Evolutionary conservation across 345 rosid species (phyloP), one percentile per base, ranked within the genome.

Genomic region (Eucalyptus microcorys): DNA sequence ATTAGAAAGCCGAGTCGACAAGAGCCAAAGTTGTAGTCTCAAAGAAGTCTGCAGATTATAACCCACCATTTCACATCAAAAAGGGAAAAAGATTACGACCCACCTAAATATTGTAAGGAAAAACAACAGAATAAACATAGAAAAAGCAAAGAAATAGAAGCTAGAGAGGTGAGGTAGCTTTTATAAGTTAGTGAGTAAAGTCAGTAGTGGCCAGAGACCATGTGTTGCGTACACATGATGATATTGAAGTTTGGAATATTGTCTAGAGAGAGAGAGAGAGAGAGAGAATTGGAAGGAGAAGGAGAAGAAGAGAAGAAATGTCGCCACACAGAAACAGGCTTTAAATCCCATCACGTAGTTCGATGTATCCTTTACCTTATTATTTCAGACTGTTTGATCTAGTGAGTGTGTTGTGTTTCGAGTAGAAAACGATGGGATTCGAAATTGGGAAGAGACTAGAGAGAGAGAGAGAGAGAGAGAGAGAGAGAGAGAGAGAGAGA

Each of bases 401-500:
- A 76, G 84, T 21, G 84, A 76, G 84, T 40, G 84, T 76, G 84
- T 76, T 76, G 83, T 21, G 83, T 40, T 40, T 76, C 47, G 89
- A 83, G 86, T 91, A 53, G 92, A 91, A 92, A 92, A 90, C 90
- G 94, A 91, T 88, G 92, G 91, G 94, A 92, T 93, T 92, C 95
- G 64, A 86, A 50, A 86, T 86, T 55, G 47, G 84, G 47, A 21
- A 40, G 84, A 76, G 47, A 76, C 81, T 27, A 59, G n/a, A 59
- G 32, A 59, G 40, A 66, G 79, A 66, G 79, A 66, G 76, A 66
- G 76, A 64, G 34, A 64, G 71, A 66, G 76, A 66, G 79, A 66
- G 79, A 55, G 61, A 55, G 55, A 50, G 26, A 42, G n/a, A 22
- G 34, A 43, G 86, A 43, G 52, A n/a, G 43, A 49, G 45, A 49